These are phyloP conservation scores for Calamus simplicifolius DNA, from an alignment of 176 grass and related monocot species.

Conservation along the genomic window DNA sequence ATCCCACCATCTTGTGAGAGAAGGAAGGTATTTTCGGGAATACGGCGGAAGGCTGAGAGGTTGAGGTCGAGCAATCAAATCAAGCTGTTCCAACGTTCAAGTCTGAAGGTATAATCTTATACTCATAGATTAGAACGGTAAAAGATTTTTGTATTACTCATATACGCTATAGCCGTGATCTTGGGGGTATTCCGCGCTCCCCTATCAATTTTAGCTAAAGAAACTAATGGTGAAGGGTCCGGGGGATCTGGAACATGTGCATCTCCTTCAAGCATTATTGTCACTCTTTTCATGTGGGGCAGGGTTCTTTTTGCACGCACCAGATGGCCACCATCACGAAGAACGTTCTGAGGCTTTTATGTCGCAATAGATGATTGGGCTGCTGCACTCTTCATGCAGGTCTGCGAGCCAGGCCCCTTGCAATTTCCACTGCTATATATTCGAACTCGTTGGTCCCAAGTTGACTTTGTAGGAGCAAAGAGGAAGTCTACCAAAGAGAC, in stretches of 20 bases:
- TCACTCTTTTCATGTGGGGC: conserved; percentile 14
- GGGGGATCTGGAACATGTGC: conserved; percentile 18
- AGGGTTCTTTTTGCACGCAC: not conserved
- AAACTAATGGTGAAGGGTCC: conserved; percentile 1
- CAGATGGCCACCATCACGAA: conserved; percentile 17
- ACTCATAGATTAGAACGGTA: no score
- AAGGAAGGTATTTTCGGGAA: no score
- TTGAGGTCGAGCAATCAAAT: no score
- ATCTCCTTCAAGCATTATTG: conserved; percentile 14
- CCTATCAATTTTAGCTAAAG: no score
- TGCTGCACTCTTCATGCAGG: conserved; percentile 24
- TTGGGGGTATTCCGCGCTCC: no score
- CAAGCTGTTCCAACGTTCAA: no score
- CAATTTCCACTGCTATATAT: conserved; percentile 14
- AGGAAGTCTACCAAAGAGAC: not conserved
- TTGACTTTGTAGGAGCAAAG: not conserved
- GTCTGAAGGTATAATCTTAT: no score
- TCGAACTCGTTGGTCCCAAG: conserved; percentile 11
- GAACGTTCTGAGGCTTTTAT: conserved; percentile 6
- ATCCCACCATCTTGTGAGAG: no score
- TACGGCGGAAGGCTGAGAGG: no score
- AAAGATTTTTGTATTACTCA: no score
- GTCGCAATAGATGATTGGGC: conserved; percentile 13
- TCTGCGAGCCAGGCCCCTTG: conserved; percentile 14
- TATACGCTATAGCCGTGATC: no score